Base-by-base conservation (phyloP, 495 filamentous ascomycete species). In the Daldinia caldariorum region DNA sequence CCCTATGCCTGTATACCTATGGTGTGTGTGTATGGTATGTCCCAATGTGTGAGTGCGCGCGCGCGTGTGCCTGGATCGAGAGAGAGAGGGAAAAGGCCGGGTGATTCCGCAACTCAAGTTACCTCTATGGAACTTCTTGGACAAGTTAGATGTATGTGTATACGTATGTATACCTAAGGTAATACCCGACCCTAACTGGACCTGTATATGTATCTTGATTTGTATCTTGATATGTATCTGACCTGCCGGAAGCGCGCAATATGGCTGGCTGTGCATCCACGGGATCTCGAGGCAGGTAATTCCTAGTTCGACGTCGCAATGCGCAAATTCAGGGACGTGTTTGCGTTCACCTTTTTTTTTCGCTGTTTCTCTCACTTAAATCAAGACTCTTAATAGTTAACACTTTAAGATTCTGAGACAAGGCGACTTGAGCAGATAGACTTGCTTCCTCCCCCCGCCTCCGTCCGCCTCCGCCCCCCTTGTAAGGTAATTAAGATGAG, bases 181-280 rank as follows among this genome's bases (percentile, higher is more conserved):
- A 26, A 26, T 26, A 26, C 26, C 26, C 26, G 26, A 26, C 26
- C 26, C 3, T 26, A 26, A 26, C 26, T 26, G 26, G 26, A 26
- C 26, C 26, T 39, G 32, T 41, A 14, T 47, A 61, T 29, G 59
- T 61, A 72, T 47, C 43, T 22, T 22, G 43, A 20, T 47, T 12
- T 22, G 43, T 45, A 45, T 41, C 38, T 41, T 41, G 13, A 41
- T 41, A 41, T n/a, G 38, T 41, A 43, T 72, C 65, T 69, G 56
- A 66, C 65, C 65, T 69, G 65, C 65, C 65, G 70, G 65, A 69
- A 72, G 71, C 70, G 72, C 68, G 65, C 67, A 71, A 72, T 60
- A 71, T 71, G 71, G 67, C 62, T 59, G 69, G 67, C 62, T 59
- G 69, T 69, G 74, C 64, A 56, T 64, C 60, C 53, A 67, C 66